phyloP scores from a whole-genome alignment of 2,329 filamentous ascomycete species.

The Diaporthe vaccinii region DNA sequence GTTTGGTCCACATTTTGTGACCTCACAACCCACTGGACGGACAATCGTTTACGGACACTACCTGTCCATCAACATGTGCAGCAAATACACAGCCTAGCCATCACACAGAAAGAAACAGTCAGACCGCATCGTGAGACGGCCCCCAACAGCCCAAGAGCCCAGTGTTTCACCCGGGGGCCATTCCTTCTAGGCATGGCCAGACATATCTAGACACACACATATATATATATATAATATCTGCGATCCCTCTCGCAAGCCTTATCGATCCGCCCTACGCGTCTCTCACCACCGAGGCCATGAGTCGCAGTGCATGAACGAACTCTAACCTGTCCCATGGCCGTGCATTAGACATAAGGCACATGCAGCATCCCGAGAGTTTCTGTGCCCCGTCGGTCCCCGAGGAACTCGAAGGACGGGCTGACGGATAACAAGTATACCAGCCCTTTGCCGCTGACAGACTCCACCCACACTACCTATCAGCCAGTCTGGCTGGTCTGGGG shows the following conservation, averaged over 20 bases:
- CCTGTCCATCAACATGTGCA: no score
- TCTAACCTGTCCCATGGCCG: not conserved
- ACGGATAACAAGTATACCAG: not conserved
- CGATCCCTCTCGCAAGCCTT: not conserved
- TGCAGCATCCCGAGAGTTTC: conserved; percentile 22
- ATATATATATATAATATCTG: not conserved
- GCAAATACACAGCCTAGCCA: not conserved
- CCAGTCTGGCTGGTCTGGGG: not conserved
- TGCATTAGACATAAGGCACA: conserved; percentile 7
- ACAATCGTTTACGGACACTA: conserved; percentile 3
- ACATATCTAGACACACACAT: not conserved
- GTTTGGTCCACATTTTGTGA: not conserved
- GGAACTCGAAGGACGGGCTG: not conserved
- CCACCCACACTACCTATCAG: not conserved
- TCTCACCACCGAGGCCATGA: not conserved
- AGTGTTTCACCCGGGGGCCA: conserved; percentile 33
- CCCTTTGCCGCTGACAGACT: not conserved
- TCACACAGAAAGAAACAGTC: not conserved
- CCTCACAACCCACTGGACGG: not conserved
- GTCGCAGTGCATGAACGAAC: conserved; percentile 14
- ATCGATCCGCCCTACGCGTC: not conserved
- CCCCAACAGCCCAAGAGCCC: not conserved
- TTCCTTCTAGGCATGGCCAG: not conserved
- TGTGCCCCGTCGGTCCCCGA: not conserved
- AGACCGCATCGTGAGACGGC: conserved; percentile 16